Conservation (phyloP, 305 asterid species). For the Solanum chacoense region DNA sequence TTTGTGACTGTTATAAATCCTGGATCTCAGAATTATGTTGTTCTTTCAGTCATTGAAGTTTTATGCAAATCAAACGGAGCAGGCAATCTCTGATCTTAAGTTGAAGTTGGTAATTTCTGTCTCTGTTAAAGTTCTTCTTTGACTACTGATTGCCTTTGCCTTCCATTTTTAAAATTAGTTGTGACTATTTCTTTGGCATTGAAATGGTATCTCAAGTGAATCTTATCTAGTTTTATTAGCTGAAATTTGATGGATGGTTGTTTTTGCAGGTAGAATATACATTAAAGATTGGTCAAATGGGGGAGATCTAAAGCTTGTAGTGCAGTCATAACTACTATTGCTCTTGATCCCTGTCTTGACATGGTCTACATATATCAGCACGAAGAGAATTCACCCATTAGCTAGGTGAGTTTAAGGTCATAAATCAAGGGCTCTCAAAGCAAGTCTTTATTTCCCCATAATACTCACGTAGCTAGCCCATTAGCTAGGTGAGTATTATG, state of each 20-base stretch:
- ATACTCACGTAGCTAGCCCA: background rate
- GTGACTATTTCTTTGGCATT: background rate
- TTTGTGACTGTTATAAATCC: background rate
- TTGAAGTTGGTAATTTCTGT: constrained; percentile 46
- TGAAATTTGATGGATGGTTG: constrained; percentile 1
- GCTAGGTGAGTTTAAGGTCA: background rate
- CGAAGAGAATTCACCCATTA: background rate
- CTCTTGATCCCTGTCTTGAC: background rate
- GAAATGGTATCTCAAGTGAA: background rate
- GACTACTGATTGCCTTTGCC: background rate
- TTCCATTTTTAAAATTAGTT: background rate
- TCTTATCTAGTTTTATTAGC: background rate
- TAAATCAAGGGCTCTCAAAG: background rate
- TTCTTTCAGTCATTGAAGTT: constrained; percentile 65
- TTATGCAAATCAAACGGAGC: constrained; percentile 60
- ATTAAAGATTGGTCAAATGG: background rate
- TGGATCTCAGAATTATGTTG: constrained; percentile 1
- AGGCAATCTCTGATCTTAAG: constrained; percentile 36
- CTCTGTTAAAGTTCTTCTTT: background rate
- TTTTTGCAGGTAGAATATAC: background rate
- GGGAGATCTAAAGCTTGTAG: background rate
- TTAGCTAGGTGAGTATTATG: background rate
- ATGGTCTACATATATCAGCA: background rate
- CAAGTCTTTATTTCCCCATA: background rate
- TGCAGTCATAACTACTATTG: background rate